Base-by-base conservation (phyloP, 225 moss, liverwort and hornwort genomes). In the Lunularia cruciata region DNA sequence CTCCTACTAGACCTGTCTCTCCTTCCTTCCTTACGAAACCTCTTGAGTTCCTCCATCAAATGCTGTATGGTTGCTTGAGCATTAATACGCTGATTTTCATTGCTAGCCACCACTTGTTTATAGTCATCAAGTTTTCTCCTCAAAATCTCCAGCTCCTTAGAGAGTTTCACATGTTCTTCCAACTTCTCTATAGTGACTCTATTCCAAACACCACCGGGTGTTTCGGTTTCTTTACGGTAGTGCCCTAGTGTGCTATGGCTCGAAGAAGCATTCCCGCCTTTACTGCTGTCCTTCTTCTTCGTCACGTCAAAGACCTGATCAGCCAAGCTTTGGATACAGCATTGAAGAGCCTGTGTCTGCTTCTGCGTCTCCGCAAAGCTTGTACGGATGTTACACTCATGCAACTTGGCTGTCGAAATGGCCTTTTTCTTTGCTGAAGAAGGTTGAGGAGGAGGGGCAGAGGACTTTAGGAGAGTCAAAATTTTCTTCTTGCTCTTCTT, bases 81-180 rank as follows among this genome's bases (percentile, higher is more conserved):
- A 13, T 34, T 57, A 25, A 57, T 35, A 22, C 75, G 25, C 10
- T 75, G 79, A 36, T 60, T 66, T 26, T 79, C 79, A 55, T 70
- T 75, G 3, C 71, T 57, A 37, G 74, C 74, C 45, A 79, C 13
- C 43, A 60, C 22, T 35, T 67, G 47, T 26, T 64, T 79, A 34
- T 70, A 31, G 19, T 65, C 75, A 6, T 75, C 79, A 7, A 79
- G 60, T 55, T 75, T 79, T 72, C 66, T 79, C 8, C 28, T 58
- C 2, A 79, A 47, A 51, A 62, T 71, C 53, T 67, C 71, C 5
- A 37, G 20, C 25, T 79, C 79, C 48, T 67, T 74, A 6, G 51
- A 30, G 4, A 74, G 79, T 46, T 79, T 78, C 10, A 58, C 64
- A 64, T 78, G 47, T 49, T 74, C 69, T 25, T 78, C 73, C 46